These are phyloP conservation scores for Forsythia viridissima DNA, from an alignment of 257 asterid species.

Conservation along the genomic window DNA sequence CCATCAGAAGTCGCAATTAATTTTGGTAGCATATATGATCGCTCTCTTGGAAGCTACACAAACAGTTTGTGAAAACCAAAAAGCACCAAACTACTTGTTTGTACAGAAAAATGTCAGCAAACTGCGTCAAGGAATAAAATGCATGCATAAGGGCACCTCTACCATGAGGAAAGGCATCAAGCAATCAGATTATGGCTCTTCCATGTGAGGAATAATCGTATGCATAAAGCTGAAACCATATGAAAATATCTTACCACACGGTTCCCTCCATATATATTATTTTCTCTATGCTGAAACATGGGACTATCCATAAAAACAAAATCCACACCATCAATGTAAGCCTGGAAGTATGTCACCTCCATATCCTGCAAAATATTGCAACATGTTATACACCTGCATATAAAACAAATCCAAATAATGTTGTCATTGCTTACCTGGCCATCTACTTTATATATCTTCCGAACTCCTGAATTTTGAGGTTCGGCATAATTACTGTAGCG, in stretches of 20 bases:
- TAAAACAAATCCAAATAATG: constrained; percentile 8
- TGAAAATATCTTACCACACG: constrained; percentile 54
- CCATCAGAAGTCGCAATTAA: neutral
- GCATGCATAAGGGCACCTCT: neutral
- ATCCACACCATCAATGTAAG: constrained; percentile 93
- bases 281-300: constrained; percentile 53
- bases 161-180: neutral
- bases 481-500: constrained; percentile 76
- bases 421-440: constrained; percentile 67
- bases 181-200: neutral
- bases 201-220: neutral
- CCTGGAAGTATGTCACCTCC: constrained; percentile 86
- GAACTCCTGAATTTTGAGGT: constrained; percentile 71
- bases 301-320: constrained; percentile 86
- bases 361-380: constrained; percentile 62
- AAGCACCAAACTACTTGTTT: neutral
- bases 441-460: constrained; percentile 71
- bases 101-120: neutral
- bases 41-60: neutral
- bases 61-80: neutral
- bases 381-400: constrained; percentile 22
- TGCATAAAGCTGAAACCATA: neutral
- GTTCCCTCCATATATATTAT: constrained; percentile 80
- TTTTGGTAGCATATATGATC: neutral
- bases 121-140: neutral